Conservation (phyloP, 139 green algal genomes). For the Ettlia oleoabundans region DNA sequence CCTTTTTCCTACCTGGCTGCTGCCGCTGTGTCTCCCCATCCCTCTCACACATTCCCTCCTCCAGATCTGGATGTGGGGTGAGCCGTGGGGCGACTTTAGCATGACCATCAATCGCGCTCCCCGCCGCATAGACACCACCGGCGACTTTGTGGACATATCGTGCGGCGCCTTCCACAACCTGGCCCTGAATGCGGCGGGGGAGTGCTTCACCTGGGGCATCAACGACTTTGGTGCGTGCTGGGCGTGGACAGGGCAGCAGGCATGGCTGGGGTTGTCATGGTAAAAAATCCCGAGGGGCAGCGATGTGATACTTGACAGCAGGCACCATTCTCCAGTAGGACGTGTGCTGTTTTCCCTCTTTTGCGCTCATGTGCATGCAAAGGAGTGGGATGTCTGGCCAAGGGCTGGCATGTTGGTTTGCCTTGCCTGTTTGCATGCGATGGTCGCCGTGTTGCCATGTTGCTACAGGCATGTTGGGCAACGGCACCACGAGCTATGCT, state of each 20-base stretch:
- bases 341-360: no score
- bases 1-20: background rate
- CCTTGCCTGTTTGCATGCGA: no score
- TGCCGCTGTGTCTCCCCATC: background rate
- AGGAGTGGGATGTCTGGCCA: no score
- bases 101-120: constrained; percentile 60
- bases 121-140: constrained; percentile 54
- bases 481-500: constrained; percentile 77
- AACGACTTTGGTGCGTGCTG: constrained; percentile 82
- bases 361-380: no score
- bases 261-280: no score
- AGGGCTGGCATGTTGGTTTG: no score
- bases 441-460: background rate
- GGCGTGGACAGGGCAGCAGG: background rate
- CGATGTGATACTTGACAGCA: no score
- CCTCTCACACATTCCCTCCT: background rate
- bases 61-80: constrained; percentile 71
- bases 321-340: no score
- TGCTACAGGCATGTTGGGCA: constrained; percentile 70
- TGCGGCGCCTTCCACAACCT: constrained; percentile 92
- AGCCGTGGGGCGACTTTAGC: constrained; percentile 86
- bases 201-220: constrained; percentile 64
- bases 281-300: no score
- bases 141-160: constrained; percentile 69
- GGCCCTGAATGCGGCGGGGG: constrained; percentile 56